A percentile compares a stretch with the other conserved stretches of the same genome.
phyloP scores from a whole-genome alignment of 73 alveolate species.

The Stentor roeselii region DNA sequence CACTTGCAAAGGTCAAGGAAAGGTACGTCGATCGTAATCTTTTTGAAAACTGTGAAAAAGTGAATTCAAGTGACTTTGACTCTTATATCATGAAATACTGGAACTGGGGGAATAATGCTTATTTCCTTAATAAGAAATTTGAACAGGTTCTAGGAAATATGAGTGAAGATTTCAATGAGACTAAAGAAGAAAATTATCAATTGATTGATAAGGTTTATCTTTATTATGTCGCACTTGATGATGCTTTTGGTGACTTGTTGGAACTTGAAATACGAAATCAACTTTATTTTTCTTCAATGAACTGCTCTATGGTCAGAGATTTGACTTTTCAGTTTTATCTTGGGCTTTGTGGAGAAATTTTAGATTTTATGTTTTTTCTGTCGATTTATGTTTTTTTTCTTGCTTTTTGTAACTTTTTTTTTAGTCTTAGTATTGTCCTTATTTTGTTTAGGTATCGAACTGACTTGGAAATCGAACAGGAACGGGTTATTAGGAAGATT shows the following conservation, averaged over 20 bases:
- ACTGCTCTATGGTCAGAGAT: neutral
- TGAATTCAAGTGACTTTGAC: neutral
- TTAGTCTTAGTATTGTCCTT: neutral
- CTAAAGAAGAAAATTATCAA: neutral
- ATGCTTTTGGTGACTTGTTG: neutral
- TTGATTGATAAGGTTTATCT: no score
- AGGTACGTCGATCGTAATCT: neutral
- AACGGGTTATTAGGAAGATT: conserved; percentile 7
- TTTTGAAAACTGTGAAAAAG: neutral
- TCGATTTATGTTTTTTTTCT: neutral
- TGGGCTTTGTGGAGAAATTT: conserved; percentile 18
- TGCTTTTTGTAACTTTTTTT: neutral
- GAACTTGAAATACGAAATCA: neutral
- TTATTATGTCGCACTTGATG: neutral
- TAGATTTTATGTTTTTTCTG: neutral
- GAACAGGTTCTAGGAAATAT: no score
- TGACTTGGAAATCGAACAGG: conserved; percentile 17
- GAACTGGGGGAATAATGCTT: neutral
- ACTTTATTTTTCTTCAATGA: neutral
- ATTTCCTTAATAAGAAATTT: neutral
- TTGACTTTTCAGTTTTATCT: neutral
- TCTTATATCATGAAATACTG: neutral
- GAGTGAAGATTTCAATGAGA: neutral
- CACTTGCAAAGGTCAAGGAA: neutral
- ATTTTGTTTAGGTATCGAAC: neutral